Conservation (phyloP, 805 yeast genomes). For the Zygoascus flipseniorum region DNA sequence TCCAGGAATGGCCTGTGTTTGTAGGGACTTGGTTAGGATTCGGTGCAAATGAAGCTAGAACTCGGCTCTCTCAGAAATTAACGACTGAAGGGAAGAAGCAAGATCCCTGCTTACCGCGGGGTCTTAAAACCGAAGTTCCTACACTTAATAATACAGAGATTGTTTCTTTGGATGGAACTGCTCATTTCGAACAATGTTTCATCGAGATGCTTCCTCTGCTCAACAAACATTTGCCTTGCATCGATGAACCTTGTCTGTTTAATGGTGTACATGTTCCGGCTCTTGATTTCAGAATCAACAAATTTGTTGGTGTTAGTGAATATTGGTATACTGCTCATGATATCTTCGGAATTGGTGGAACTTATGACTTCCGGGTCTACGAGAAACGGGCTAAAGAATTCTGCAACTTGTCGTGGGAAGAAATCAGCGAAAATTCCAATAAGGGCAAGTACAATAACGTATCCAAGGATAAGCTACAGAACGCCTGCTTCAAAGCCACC, state of each 20-base stretch:
- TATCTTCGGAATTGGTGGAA: slow-evolving; percentile 81
- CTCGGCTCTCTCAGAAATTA: slow-evolving; percentile 45
- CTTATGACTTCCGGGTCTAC: slow-evolving; percentile 66
- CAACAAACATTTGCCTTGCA: slow-evolving; percentile 71
- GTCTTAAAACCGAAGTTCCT: slow-evolving; percentile 25
- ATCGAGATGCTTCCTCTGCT: slow-evolving; percentile 67
- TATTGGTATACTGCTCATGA: slow-evolving; percentile 97
- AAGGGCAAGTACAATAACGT: slow-evolving; percentile 52
- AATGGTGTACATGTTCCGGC: slow-evolving; percentile 93
- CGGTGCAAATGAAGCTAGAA: slow-evolving; percentile 92
- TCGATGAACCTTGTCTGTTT: slow-evolving; percentile 82
- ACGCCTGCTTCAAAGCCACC: slow-evolving; percentile 88
- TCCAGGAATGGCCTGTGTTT: slow-evolving; percentile 75
- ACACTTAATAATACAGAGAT: slow-evolving; percentile 9
- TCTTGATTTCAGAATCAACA: slow-evolving; percentile 68
- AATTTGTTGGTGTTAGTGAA: slow-evolving; percentile 89
- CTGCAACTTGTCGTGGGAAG: slow-evolving; percentile 70
- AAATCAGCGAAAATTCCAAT: slow-evolving; percentile 37
- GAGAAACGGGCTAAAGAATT: slow-evolving; percentile 57
- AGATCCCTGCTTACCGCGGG: slow-evolving; percentile 79
- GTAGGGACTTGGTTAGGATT: slow-evolving; percentile 97
- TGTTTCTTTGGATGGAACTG: slow-evolving; percentile 57
- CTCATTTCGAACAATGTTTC: slow-evolving; percentile 69
- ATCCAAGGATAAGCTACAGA: slow-evolving; percentile 47
- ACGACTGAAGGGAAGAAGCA: slow-evolving; percentile 2